Conservation (phyloP, 2,329 filamentous ascomycete species). For the Stachybotrys chartarum region DNA sequence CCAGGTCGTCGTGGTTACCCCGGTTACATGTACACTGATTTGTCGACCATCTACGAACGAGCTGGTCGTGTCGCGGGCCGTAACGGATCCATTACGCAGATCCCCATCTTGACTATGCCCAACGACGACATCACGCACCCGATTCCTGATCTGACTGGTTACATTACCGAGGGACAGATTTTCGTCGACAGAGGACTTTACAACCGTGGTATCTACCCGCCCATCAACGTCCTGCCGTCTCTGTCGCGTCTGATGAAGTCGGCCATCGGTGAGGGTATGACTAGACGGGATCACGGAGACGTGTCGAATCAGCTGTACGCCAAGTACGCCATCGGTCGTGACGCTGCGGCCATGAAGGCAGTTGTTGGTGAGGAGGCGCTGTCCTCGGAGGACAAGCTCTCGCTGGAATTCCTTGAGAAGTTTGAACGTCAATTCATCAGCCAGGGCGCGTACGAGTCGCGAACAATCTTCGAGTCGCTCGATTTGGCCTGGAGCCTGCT, state of each 20-base stretch:
- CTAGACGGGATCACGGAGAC: slow-evolving; percentile 92
- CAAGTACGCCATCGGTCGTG: slow-evolving; percentile 98
- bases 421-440: slow-evolving; percentile 94
- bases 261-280: slow-evolving; percentile 95
- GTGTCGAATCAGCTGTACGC: slow-evolving; percentile 99
- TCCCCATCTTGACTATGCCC: slow-evolving; percentile 98
- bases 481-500: slow-evolving; percentile 95
- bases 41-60: slow-evolving; percentile 99
- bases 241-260: slow-evolving; percentile 99
- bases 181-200: slow-evolving; percentile 88
- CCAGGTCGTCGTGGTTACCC: slow-evolving; percentile 98
- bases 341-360: slow-evolving; percentile 97
- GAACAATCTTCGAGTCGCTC: slow-evolving; percentile 86
- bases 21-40: slow-evolving; percentile 99
- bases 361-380: slow-evolving; percentile 97
- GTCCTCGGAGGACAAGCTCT: slow-evolving; percentile 93
- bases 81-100: slow-evolving; percentile 98
- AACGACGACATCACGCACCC: slow-evolving; percentile 99
- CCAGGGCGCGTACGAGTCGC: slow-evolving; percentile 87
- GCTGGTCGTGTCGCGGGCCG: slow-evolving; percentile 94
- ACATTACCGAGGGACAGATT: slow-evolving; percentile 98
- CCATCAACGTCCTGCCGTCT: slow-evolving; percentile 96
- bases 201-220: slow-evolving; percentile 97
- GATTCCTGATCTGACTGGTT: slow-evolving; percentile 96
- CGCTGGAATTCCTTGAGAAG: slow-evolving; percentile 96